Evolutionary conservation across 805 yeast species (phyloP).

Genomic region (Yarrowia divulgata): DNA sequence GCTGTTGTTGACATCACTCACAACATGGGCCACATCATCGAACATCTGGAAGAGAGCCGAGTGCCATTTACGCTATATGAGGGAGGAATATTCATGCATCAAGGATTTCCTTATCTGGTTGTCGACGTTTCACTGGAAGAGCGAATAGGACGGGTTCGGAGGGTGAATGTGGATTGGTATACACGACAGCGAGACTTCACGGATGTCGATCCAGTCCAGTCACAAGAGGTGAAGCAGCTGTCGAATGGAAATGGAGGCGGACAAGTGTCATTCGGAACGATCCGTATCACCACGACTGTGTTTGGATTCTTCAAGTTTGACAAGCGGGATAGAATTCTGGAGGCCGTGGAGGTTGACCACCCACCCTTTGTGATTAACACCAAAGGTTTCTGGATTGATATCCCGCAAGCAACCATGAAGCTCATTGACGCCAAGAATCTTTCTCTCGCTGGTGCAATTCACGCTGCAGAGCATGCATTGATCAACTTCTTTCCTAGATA

Average conservation of each 20-base stretch:
- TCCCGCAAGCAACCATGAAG: constrained; percentile 71
- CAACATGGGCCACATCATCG: constrained; percentile 74
- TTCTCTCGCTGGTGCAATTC: constrained; percentile 89
- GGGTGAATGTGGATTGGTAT: constrained; percentile 93
- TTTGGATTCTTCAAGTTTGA: constrained; percentile 94
- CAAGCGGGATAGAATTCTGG: constrained; percentile 77
- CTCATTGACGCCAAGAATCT: constrained; percentile 63
- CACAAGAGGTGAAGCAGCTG: constrained; percentile 44
- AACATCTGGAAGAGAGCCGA: constrained; percentile 86
- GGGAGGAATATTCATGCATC: constrained; percentile 94
- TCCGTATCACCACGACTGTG: constrained; percentile 75
- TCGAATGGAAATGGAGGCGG: constrained; percentile 19
- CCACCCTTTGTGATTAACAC: constrained; percentile 77
- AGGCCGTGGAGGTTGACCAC: constrained; percentile 88
- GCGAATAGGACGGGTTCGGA: constrained; percentile 80
- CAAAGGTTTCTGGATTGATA: constrained; percentile 91
- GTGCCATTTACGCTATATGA: constrained; percentile 88
- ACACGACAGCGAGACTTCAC: constrained; percentile 92
- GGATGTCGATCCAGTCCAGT: constrained; percentile 79
- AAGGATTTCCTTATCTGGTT: constrained; percentile 88
- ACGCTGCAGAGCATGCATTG: constrained; percentile 92
- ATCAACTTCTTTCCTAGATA: constrained; percentile 79
- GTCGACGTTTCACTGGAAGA: constrained; percentile 81
- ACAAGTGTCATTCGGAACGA: constrained; percentile 68
- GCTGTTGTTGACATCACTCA: constrained; percentile 92